phyloP scores from a whole-genome alignment of 257 asterid species.

The Asclepias syriaca region DNA sequence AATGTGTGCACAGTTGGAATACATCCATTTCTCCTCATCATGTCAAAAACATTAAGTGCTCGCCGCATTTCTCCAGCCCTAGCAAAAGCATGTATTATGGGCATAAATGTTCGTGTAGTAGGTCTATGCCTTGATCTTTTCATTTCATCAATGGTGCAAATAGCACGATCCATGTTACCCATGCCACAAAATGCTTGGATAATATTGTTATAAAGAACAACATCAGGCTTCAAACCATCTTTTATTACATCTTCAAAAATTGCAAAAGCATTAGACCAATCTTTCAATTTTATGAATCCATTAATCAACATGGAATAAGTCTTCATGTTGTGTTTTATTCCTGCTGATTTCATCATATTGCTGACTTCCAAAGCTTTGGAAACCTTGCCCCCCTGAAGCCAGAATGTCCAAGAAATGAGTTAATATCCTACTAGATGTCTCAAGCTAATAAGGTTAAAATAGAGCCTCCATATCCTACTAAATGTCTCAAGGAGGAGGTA shows the following conservation, averaged over 20 bases:
- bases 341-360: conserved; percentile 65
- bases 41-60: conserved; percentile 62
- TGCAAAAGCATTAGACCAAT: conserved; percentile 98
- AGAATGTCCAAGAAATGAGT: neutral
- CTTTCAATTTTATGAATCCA: conserved; percentile 77
- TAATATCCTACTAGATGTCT: neutral
- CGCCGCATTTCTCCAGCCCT: conserved; percentile 68
- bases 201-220: conserved; percentile 80
- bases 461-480: neutral
- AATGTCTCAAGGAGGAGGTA: neutral
- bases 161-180: conserved; percentile 91
- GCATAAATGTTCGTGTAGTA: conserved; percentile 80
- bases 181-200: conserved; percentile 89
- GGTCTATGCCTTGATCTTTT: conserved; percentile 71
- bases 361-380: conserved; percentile 83
- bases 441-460: neutral
- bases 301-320: conserved; percentile 95
- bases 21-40: conserved; percentile 93
- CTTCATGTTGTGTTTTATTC: conserved; percentile 83
- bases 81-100: conserved; percentile 81
- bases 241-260: conserved; percentile 75
- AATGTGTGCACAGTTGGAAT: conserved; percentile 83
- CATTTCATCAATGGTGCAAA: conserved; percentile 84
- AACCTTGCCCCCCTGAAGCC: conserved; percentile 63
- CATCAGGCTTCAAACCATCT: conserved; percentile 87